Evolutionary conservation across 2,329 filamentous ascomycete species (phyloP), one percentile per base, ranked within the genome.

Genomic region (Albophoma yamanashiensis): DNA sequence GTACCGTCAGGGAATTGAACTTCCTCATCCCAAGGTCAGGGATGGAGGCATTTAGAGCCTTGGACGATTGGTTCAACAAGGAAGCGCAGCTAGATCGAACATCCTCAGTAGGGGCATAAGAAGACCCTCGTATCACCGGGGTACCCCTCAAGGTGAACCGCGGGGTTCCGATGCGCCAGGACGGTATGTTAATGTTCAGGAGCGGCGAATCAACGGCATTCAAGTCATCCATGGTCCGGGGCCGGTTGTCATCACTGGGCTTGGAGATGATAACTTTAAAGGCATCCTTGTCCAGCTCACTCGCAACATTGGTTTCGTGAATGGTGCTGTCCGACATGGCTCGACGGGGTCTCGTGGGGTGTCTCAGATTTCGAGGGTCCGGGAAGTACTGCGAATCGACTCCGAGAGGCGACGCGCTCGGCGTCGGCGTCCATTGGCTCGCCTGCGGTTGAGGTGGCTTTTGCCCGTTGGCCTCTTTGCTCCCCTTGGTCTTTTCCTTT

Each of bases 231-330:
- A 84, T 80, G 6, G 85, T 88, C 69, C 82, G 88, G 34, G 86
- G 82, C 58, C 84, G 81, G 47, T 72, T 68, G 38, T 83, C 82
- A 53, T 83, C 81, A 34, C 81, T 79, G 12, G 89, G 83, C 63
- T 89, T 83, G 58, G 91, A 88, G 67, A 95, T 93, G 62, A 93
- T 82, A 43, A 95, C 86, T 70, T 89, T 91, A 73, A 94, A 87
- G 60, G 85, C 88, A 40, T 87, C 88, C 3, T 80, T 79, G 61
- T 88, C 86, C 25, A 79, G 78, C 65, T 79, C 80, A 63, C 78
- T 79, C 58, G 75, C 78, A 43, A 71, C 70, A 60, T 73, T 78
- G 55, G 82, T 79, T 64, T 92, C 89, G 56, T 87, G 88, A 59
- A 89, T 76, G 7, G 89, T 92, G 40, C 89, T 92, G 69, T 92